phyloP scores from a whole-genome alignment of 192 early-diverging fungal species.

The Funneliformis mosseae region DNA sequence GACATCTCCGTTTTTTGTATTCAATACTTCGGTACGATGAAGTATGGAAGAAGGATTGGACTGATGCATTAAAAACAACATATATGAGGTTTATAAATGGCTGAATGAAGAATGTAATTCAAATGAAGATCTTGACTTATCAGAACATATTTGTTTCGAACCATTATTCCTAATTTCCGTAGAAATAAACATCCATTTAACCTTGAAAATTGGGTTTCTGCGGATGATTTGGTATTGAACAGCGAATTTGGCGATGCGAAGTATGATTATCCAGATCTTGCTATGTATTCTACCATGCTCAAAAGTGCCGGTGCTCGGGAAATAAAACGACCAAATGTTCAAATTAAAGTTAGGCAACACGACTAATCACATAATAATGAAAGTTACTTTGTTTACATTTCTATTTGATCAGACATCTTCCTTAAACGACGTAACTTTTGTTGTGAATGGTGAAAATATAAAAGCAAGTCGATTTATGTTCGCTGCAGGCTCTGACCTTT shows the following conservation, averaged over 20 bases:
- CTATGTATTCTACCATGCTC: neutral
- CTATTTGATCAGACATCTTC: neutral
- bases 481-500: neutral
- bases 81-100: constrained; percentile 1
- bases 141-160: neutral
- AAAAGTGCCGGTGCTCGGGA: neutral
- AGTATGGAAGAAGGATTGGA: constrained; percentile 1
- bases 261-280: neutral
- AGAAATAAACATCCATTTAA: constrained; percentile 16
- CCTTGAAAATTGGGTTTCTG: neutral
- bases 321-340: neutral
- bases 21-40: neutral
- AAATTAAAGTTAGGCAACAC: neutral
- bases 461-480: neutral
- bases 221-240: neutral
- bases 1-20: constrained; percentile 3
- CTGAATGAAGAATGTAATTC: neutral
- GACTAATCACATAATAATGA: neutral
- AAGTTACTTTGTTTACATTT: neutral
- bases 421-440: constrained; percentile 6
- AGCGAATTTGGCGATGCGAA: neutral
- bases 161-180: neutral
- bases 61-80: neutral
- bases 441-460: neutral
- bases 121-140: neutral